A percentile compares a stretch with the other conserved stretches of the same genome.
Conservation (phyloP, 164 flowering plant species). For the Macadamia integrifolia region DNA sequence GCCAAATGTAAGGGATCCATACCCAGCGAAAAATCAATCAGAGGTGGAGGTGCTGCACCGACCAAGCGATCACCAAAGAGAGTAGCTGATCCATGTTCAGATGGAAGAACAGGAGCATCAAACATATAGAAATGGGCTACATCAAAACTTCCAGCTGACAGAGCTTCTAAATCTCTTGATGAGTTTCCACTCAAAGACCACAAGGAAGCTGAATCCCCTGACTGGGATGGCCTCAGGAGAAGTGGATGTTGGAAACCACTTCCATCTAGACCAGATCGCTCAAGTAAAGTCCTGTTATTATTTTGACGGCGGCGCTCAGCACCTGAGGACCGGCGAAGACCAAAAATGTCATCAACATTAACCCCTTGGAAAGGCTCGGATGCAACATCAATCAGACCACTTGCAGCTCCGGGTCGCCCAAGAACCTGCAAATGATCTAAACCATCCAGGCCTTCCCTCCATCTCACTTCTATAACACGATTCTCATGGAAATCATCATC, state of each 20-base stretch:
- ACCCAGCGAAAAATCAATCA: conserved; percentile 77
- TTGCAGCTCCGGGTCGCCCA: conserved; percentile 69
- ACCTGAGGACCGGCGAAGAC: conserved; percentile 63
- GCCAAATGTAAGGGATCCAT: conserved; percentile 58
- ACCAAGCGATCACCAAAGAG: conserved; percentile 61
- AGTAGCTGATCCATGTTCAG: conserved; percentile 54
- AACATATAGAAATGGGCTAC: conserved; percentile 71
- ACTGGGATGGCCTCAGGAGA: conserved; percentile 62
- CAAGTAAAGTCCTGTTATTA: conserved; percentile 50
- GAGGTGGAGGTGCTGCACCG: conserved; percentile 60
- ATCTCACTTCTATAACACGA: conserved; percentile 81
- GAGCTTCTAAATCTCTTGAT: conserved; percentile 58
- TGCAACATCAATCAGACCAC: conserved; percentile 72
- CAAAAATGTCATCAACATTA: conserved; percentile 87
- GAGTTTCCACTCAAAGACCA: conserved; percentile 58
- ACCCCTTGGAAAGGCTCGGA: conserved; percentile 88
- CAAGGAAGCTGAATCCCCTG: conserved; percentile 50
- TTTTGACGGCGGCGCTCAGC: conserved; percentile 76
- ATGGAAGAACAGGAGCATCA: conserved; percentile 79
- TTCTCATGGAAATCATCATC: conserved; percentile 91
- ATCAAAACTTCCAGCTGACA: conserved; percentile 61
- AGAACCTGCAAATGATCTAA: conserved; percentile 81
- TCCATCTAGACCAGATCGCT: conserved; percentile 54
- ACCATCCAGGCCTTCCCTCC: conserved; percentile 93
- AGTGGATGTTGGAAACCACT: conserved; percentile 89